These are phyloP conservation scores for Spergularia marina DNA, from an alignment of 148 eudicot species.

Conservation along the genomic window DNA sequence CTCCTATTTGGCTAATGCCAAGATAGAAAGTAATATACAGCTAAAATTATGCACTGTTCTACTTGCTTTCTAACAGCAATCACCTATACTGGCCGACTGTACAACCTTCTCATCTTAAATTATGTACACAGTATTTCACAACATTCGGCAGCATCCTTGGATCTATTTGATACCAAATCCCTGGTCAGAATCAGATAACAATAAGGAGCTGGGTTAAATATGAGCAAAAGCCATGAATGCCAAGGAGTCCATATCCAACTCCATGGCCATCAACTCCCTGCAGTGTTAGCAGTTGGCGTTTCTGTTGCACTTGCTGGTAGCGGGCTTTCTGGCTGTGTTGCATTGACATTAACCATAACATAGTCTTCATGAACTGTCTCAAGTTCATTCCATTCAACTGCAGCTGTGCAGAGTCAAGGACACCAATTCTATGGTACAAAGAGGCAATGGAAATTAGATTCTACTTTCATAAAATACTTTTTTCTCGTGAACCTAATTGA, in stretches of 20 bases:
- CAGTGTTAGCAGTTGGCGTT: constrained; percentile 31
- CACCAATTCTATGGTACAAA: constrained; percentile 1
- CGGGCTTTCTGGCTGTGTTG: constrained; percentile 56
- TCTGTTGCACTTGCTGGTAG: constrained; percentile 38
- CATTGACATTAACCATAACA: constrained; percentile 34
- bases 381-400: constrained; percentile 64
- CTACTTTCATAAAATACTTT: not conserved
- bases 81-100: constrained; percentile 17
- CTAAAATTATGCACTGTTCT: not conserved
- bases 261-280: constrained; percentile 34
- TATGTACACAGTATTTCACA: constrained; percentile 10
- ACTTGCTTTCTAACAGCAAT: constrained; percentile 13
- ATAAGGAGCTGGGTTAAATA: not conserved
- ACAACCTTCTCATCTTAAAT: constrained; percentile 20
- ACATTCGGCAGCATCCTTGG: constrained; percentile 11
- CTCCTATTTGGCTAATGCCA: not conserved
- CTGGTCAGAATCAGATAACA: not conserved
- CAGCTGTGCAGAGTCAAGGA: constrained; percentile 60
- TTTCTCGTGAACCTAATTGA: not conserved
- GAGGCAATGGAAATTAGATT: not conserved
- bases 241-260: not conserved
- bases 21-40: constrained; percentile 6
- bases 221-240: constrained; percentile 12
- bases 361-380: constrained; percentile 50
- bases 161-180: constrained; percentile 8